Evolutionary conservation across 179 eudicot genomes (phyloP).

Genomic region (Actinidia chinensis): DNA sequence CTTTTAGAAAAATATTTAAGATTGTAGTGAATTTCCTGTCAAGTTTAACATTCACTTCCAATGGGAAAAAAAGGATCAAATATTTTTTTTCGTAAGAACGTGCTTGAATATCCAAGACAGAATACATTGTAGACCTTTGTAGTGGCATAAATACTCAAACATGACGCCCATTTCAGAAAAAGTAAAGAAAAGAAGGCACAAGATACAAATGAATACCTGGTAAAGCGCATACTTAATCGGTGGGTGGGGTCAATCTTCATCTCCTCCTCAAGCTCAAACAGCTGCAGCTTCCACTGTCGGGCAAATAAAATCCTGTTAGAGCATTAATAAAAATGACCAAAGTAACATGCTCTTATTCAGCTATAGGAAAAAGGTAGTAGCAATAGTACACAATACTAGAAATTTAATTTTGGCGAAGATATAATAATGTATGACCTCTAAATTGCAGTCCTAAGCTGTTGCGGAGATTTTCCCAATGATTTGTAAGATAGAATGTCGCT

Average conservation of each 20-base stretch:
- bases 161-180: not conserved
- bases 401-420: not conserved
- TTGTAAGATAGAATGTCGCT: too few relatives aligned
- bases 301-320: conserved; percentile 14
- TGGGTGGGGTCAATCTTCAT: conserved; percentile 77
- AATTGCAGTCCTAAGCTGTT: not conserved
- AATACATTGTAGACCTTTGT: not conserved
- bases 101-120: too few relatives aligned
- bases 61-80: too few relatives aligned
- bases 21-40: too few relatives aligned
- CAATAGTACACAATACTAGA: not conserved
- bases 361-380: not conserved
- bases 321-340: too few relatives aligned
- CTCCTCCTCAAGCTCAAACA: conserved; percentile 93
- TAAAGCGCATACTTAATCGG: conserved; percentile 77
- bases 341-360: not conserved
- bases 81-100: too few relatives aligned
- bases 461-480: not conserved
- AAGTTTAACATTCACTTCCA: too few relatives aligned
- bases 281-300: conserved; percentile 90
- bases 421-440: not conserved
- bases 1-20: too few relatives aligned
- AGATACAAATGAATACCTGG: conserved; percentile 40
- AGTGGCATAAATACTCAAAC: not conserved
- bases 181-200: not conserved